Evolutionary conservation across 768 basidiomycete genomes (phyloP).

Genomic region (Mycena leptocephala): DNA sequence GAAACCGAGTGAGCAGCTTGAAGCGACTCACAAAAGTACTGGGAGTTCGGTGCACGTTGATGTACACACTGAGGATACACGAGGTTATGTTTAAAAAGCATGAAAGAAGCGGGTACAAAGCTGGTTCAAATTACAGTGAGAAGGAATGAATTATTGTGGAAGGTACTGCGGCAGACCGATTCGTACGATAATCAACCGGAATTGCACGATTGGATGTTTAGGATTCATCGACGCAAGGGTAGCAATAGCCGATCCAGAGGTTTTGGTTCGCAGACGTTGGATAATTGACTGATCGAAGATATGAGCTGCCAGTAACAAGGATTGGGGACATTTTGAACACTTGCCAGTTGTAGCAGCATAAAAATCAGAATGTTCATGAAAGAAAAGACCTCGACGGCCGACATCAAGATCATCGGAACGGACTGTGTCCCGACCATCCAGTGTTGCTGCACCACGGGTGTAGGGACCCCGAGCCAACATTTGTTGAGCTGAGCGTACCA

Average conservation of each 20-base stretch:
- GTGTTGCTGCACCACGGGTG: slow-evolving; percentile 14
- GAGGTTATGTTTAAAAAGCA: not conserved
- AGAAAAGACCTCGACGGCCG: not conserved
- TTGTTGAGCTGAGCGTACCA: not conserved
- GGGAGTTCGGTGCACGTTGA: not conserved
- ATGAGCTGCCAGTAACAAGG: not conserved
- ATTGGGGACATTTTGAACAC: not conserved
- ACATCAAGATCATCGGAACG: slow-evolving; percentile 35
- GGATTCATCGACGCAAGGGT: not conserved
- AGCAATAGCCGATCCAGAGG: not conserved
- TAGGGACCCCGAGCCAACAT: not conserved
- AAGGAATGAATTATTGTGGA: not conserved
- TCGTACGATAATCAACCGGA: not conserved
- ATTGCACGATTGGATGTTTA: not conserved
- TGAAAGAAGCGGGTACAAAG: not conserved
- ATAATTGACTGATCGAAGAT: not conserved
- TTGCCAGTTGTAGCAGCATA: not conserved
- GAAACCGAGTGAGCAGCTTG: not conserved
- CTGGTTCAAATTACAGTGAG: not conserved
- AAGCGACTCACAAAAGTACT: not conserved
- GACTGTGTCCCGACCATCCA: slow-evolving; percentile 45
- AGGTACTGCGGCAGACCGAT: not conserved
- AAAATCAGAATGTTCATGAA: not conserved
- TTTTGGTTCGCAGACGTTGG: not conserved
- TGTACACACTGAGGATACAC: not conserved